Conservation (phyloP, 495 filamentous ascomycete species). For the Chaetomidium leptoderma region DNA sequence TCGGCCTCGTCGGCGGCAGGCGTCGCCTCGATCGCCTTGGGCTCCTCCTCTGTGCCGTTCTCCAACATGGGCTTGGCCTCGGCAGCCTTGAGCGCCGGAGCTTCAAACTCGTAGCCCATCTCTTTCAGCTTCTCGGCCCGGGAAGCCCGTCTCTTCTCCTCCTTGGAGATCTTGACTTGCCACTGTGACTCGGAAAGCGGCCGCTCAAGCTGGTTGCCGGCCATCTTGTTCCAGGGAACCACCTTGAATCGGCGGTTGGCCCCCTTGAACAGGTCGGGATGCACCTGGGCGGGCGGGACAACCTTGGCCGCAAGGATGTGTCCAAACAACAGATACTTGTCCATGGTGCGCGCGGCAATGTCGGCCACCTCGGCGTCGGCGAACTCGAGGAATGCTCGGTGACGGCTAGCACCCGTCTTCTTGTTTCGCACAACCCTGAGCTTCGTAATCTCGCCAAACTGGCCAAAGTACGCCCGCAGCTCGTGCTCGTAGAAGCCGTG, state of each 20-base stretch:
- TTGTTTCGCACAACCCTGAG: slow-evolving; percentile 87
- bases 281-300: slow-evolving; percentile 69
- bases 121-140: slow-evolving; percentile 72
- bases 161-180: slow-evolving; percentile 64
- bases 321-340: slow-evolving; percentile 93
- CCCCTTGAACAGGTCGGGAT: slow-evolving; percentile 78
- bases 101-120: slow-evolving; percentile 79
- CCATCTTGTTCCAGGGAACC: slow-evolving; percentile 78
- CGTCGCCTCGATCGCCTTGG: no score
- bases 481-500: slow-evolving; percentile 96
- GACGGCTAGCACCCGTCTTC: slow-evolving; percentile 79
- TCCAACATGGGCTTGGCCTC: slow-evolving; percentile 33
- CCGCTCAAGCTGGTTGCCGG: slow-evolving; percentile 65
- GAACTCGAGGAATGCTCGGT: slow-evolving; percentile 94
- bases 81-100: slow-evolving; percentile 66
- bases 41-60: no score
- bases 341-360: slow-evolving; percentile 90
- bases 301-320: slow-evolving; percentile 84
- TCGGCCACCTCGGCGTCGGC: slow-evolving; percentile 69
- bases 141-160: slow-evolving; percentile 60
- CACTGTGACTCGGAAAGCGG: slow-evolving; percentile 66
- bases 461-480: slow-evolving; percentile 90
- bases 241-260: slow-evolving; percentile 84
- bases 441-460: slow-evolving; percentile 80
- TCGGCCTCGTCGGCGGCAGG: slow-evolving; percentile 17